A percentile compares a stretch with the other conserved stretches of the same genome.
Conservation (phyloP, 345 rosid genomes). For the Euphorbia peplus region DNA sequence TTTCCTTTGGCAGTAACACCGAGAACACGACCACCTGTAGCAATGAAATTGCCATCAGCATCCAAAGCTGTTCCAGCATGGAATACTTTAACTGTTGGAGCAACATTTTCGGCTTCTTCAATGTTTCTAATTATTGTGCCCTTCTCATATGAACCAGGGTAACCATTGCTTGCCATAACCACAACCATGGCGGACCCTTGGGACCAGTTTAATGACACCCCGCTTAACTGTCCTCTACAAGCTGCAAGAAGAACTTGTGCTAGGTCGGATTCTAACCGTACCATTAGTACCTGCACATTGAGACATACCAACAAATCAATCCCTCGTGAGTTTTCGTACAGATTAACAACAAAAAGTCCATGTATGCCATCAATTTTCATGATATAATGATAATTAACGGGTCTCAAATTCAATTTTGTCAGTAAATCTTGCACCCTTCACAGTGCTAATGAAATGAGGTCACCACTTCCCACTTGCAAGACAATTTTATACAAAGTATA, state of each 20-base stretch:
- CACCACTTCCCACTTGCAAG: background rate
- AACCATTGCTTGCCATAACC: conserved; percentile 94
- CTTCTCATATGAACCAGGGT: conserved; percentile 73
- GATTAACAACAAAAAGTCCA: background rate
- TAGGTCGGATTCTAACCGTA: too few species aligned
- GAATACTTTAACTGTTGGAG: too few species aligned
- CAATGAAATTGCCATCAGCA: conserved; percentile 56
- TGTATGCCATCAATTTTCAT: background rate
- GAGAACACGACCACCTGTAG: conserved; percentile 87
- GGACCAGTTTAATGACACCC: too few species aligned
- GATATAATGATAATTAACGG: too few species aligned
- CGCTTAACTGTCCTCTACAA: too few species aligned
- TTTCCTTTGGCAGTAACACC: conserved; percentile 69
- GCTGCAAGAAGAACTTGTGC: too few species aligned
- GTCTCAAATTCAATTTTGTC: background rate
- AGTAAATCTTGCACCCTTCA: background rate
- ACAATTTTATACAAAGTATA: background rate
- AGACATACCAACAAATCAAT: too few species aligned
- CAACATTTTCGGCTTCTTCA: too few species aligned
- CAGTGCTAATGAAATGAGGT: background rate
- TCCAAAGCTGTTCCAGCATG: conserved; percentile 34
- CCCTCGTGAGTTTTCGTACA: background rate
- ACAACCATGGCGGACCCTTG: too few species aligned
- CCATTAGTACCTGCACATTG: too few species aligned
- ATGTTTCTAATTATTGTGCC: too few species aligned